Evolutionary conservation across 306 rosid species (phyloP).

Genomic region (Argentina anserina): DNA sequence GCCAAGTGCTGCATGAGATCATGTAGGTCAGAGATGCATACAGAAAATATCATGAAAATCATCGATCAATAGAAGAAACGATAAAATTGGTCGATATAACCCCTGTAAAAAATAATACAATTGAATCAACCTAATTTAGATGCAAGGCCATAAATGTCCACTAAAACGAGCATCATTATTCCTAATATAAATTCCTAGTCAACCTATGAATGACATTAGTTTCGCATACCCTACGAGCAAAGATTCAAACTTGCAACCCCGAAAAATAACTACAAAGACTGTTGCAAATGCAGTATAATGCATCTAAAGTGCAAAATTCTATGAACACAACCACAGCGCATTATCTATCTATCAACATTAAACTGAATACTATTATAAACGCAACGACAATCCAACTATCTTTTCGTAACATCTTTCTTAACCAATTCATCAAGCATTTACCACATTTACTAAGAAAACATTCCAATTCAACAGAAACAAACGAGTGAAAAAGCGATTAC

Average conservation of each 20-base stretch:
- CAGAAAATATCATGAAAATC: background rate
- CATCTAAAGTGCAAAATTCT: background rate
- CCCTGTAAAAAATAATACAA: background rate
- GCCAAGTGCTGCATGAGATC: background rate
- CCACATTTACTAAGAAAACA: background rate
- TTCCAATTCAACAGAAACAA: background rate
- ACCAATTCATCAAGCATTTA: background rate
- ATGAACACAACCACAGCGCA: background rate
- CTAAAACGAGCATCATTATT: background rate
- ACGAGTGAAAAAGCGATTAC: conserved; percentile 21
- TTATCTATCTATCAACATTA: no score
- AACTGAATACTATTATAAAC: background rate
- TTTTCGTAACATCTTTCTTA: background rate
- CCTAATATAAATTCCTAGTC: background rate
- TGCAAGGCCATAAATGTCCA: background rate
- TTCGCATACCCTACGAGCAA: background rate
- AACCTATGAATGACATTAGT: background rate
- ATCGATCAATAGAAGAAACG: background rate
- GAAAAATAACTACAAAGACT: background rate
- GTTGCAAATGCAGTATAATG: background rate
- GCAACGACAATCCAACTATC: background rate
- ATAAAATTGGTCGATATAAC: background rate
- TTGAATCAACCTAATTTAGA: background rate
- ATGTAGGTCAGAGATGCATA: background rate
- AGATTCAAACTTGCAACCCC: background rate